Percentiles rank a stretch among this genome's conserved stretches.
phyloP scores from a whole-genome alignment of 352 stramenopile genomes.

The Blastocystis sp. region DNA sequence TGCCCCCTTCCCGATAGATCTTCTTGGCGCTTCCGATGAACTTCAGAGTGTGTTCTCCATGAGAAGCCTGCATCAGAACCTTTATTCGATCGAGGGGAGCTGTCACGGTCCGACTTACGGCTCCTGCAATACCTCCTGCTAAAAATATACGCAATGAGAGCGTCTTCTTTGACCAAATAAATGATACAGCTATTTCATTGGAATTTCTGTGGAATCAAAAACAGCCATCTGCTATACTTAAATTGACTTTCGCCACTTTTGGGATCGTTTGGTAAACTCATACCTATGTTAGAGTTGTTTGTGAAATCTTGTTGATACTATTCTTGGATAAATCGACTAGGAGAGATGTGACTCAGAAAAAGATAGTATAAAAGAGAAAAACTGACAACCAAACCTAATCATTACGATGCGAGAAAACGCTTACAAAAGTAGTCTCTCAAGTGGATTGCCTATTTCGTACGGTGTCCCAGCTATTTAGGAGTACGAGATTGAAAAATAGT shows the following conservation, averaged over 20 bases:
- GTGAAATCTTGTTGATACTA: no score
- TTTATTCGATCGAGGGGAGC: constrained; percentile 64
- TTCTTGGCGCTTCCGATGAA: constrained; percentile 5
- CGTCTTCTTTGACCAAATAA: constrained; percentile 20
- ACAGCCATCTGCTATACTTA: not conserved
- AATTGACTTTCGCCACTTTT: not conserved
- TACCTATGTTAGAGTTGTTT: no score
- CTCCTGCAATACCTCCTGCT: constrained; percentile 63
- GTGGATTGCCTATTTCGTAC: no score
- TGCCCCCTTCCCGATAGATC: constrained; percentile 62
- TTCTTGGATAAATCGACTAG: no score
- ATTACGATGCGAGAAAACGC: no score
- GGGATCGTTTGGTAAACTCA: not conserved
- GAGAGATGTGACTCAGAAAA: no score
- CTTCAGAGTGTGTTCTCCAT: not conserved
- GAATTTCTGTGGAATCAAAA: not conserved
- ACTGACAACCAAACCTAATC: no score
- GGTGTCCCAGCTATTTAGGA: no score
- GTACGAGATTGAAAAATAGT: no score
- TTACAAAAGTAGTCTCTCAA: no score
- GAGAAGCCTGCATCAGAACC: constrained; percentile 63
- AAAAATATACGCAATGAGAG: constrained; percentile 58
- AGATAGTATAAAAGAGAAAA: no score
- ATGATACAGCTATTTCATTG: not conserved
- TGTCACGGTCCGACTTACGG: constrained; percentile 63